Conservation (phyloP, 2,329 filamentous ascomycete species). For the Colletotrichum eremochloae region DNA sequence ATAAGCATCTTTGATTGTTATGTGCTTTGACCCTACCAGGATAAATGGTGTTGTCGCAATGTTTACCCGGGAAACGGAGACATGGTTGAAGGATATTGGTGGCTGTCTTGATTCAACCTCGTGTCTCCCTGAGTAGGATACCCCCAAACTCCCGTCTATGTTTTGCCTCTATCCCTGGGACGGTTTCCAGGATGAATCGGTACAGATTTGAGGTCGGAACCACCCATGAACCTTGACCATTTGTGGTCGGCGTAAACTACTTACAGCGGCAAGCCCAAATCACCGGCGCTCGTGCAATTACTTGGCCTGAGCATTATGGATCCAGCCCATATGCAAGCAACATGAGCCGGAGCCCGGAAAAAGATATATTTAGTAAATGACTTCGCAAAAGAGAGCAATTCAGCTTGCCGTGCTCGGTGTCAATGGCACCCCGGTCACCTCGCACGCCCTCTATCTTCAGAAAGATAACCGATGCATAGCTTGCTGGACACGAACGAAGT, state of each 20-base stretch:
- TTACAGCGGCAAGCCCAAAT: not conserved
- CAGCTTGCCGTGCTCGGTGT: not conserved
- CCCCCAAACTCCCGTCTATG: not conserved
- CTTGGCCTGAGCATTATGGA: not conserved
- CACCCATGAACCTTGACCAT: not conserved
- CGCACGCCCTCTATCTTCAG: not conserved
- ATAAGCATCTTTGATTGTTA: not conserved
- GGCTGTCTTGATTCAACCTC: not conserved
- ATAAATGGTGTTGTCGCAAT: not conserved
- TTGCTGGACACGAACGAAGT: not conserved
- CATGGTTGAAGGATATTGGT: not conserved
- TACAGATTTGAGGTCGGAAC: not conserved
- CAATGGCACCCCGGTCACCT: not conserved
- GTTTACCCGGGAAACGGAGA: not conserved
- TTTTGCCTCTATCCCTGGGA: not conserved
- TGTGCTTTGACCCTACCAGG: not conserved
- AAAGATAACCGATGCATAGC: not conserved
- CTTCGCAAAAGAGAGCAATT: not conserved
- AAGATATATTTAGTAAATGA: not conserved
- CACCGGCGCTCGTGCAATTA: not conserved
- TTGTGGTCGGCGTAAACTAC: not conserved
- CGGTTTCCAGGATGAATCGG: not conserved
- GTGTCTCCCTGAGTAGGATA: not conserved
- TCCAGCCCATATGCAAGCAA: not conserved
- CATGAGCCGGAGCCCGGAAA: not conserved